phyloP scores from a whole-genome alignment of 352 stramenopile species.

The Aphanomyces stellatus region DNA sequence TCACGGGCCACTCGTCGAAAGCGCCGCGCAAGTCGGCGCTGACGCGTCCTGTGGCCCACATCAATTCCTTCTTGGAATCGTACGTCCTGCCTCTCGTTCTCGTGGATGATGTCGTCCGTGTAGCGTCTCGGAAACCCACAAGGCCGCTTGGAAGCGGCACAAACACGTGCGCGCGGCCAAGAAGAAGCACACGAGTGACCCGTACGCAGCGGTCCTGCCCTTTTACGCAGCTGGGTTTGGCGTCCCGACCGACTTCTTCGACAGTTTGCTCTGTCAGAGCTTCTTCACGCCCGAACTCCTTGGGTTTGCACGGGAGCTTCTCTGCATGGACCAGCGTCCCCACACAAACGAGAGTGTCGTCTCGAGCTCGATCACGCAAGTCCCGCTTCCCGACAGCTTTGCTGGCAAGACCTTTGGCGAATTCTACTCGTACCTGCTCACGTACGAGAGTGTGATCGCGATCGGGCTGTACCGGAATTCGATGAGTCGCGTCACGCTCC shows the following conservation, averaged over 20 bases:
- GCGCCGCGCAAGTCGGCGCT: neutral
- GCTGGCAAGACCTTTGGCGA: constrained; percentile 40
- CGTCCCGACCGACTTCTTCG: constrained; percentile 54
- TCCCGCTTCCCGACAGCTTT: constrained; percentile 36
- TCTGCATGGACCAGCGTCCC: constrained; percentile 46
- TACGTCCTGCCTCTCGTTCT: neutral
- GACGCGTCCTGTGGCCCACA: neutral
- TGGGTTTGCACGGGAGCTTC: constrained; percentile 50
- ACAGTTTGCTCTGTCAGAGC: constrained; percentile 66
- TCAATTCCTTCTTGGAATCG: neutral
- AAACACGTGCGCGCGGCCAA: constrained; percentile 33
- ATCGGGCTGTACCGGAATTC: constrained; percentile 46
- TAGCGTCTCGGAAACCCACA: constrained; percentile 5
- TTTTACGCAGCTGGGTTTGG: constrained; percentile 61
- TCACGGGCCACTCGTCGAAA: too few species aligned
- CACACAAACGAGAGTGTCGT: neutral
- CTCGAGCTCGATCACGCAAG: constrained; percentile 46
- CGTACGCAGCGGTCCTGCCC: constrained; percentile 33
- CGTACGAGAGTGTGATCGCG: constrained; percentile 35
- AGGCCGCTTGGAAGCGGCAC: constrained; percentile 30
- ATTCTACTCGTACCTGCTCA: constrained; percentile 40
- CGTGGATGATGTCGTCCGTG: neutral
- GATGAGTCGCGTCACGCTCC: constrained; percentile 30
- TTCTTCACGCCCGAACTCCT: constrained; percentile 56
- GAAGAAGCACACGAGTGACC: constrained; percentile 30